Evolutionary conservation across 257 asterid genomes (phyloP), one percentile per base, ranked within the genome.

Genomic region (Linderniella brevidens): DNA sequence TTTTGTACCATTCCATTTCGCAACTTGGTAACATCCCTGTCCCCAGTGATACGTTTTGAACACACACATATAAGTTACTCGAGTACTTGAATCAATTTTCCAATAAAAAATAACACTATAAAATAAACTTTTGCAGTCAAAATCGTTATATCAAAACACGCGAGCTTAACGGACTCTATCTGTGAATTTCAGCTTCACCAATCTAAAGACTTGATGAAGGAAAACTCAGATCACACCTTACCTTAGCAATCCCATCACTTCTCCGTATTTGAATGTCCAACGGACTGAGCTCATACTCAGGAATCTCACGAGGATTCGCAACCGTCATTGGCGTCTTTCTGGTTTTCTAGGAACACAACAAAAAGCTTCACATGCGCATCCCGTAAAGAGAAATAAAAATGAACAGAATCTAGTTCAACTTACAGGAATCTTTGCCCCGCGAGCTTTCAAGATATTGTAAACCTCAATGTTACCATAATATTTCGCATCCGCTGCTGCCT

Each of bases 401-500:
- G 37, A 50, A 40, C 42, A 52, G 48, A 52, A 20, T 32, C 15
- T 19, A 42, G 35, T 54, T 55, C 46, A 25, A 62, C 86, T 64
- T 72, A 87, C 97, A 16, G 84, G 94, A 54, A 71, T 65, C 65
- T 79, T 79, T 48, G 94, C 99, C 48, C 99, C 99, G 52, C 94
- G 96, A 47, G 96, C 78, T 73, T 81, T 90, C 74, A 90, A 73
- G 15, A 79, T 69, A 64, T 79, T 79, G 61, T 75, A 90, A 55
- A 85, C 80, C 37, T 77, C 93, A 18, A 53, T 11, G 56, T 90
- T 85, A 37, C 96, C 94, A 57, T 90, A 90, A 70, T 90, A 81
- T 62, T 90, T 90, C 10, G 96, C 96, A 72, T 90, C 99, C 69
- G 93, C 94, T 53, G 96, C 96, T 32, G 96, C 96, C 97, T 87